These are phyloP conservation scores for Cryphonectria carpinicola DNA, from an alignment of 2,329 filamentous ascomycete species.

Conservation along the genomic window DNA sequence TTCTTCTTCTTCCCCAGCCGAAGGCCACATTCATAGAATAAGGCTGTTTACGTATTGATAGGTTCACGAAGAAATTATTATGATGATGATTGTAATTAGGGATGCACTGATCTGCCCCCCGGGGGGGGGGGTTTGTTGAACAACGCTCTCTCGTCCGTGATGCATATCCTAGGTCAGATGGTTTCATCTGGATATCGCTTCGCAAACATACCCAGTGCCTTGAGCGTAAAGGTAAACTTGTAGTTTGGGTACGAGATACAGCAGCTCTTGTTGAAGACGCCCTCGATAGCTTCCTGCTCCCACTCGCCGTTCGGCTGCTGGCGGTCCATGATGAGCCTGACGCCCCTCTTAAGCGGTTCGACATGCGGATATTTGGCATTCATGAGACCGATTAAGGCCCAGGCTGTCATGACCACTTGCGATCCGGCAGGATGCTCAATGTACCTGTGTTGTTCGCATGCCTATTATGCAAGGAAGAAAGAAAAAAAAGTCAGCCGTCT, in stretches of 20 bases:
- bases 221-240: slow-evolving; percentile 94
- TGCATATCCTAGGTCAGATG: slow-evolving; percentile 41
- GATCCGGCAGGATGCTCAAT: slow-evolving; percentile 74
- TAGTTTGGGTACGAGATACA: slow-evolving; percentile 99
- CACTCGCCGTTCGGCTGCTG: slow-evolving; percentile 92
- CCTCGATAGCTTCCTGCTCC: slow-evolving; percentile 94
- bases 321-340: slow-evolving; percentile 80
- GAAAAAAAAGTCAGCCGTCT: slow-evolving; percentile 7
- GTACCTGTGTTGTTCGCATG: slow-evolving; percentile 78
- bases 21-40: not conserved
- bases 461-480: slow-evolving; percentile 44
- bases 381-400: slow-evolving; percentile 82
- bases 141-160: not conserved
- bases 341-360: slow-evolving; percentile 71
- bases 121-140: not conserved
- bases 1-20: too few relatives aligned
- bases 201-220: slow-evolving; percentile 89
- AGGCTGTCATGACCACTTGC: slow-evolving; percentile 93
- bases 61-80: not conserved
- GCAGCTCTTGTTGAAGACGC: slow-evolving; percentile 98
- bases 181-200: slow-evolving; percentile 69
- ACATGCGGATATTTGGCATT: slow-evolving; percentile 80
- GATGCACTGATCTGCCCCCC: not conserved
- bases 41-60: not conserved
- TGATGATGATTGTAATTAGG: not conserved